These are phyloP conservation scores for Claviceps fusiformis DNA, from an alignment of 2,329 filamentous ascomycete genomes.

Conservation along the genomic window DNA sequence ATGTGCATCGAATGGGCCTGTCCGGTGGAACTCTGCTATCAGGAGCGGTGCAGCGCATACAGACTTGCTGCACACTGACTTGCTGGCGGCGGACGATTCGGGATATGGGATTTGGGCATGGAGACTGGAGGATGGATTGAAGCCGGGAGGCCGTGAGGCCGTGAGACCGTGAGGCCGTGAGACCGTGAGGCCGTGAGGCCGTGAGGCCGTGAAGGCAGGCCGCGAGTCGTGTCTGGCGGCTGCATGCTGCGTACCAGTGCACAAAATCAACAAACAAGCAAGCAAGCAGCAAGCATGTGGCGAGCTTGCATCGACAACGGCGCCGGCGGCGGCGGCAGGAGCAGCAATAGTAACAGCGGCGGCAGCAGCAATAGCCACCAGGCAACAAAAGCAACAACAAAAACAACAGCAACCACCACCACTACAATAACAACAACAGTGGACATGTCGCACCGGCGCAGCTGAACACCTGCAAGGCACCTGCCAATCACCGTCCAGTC, in stretches of 20 bases:
- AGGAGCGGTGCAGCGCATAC: background rate
- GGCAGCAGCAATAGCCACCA: background rate
- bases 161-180: too few species aligned
- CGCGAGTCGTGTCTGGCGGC: background rate
- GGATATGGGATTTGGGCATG: too few species aligned
- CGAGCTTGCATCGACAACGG: too few species aligned
- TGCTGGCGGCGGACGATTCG: too few species aligned
- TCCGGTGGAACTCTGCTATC: background rate
- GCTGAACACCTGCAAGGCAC: background rate
- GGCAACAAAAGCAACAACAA: background rate
- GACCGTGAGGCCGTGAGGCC: too few species aligned
- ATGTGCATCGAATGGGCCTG: slow-evolving; percentile 2
- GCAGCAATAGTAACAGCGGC: too few species aligned
- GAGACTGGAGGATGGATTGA: too few species aligned
- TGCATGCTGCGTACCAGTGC: background rate
- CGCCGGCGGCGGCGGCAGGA: too few species aligned
- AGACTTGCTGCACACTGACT: background rate
- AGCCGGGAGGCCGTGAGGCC: too few species aligned
- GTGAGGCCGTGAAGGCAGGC: background rate
- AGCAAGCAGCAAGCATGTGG: too few species aligned
- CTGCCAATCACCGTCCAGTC: background rate
- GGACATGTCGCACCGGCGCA: background rate
- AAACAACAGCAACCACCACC: background rate
- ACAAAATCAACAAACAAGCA: background rate
- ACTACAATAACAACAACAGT: background rate